These are phyloP conservation scores for Boletus subcaerulescens DNA, from an alignment of 768 basidiomycete genomes.

Conservation along the genomic window DNA sequence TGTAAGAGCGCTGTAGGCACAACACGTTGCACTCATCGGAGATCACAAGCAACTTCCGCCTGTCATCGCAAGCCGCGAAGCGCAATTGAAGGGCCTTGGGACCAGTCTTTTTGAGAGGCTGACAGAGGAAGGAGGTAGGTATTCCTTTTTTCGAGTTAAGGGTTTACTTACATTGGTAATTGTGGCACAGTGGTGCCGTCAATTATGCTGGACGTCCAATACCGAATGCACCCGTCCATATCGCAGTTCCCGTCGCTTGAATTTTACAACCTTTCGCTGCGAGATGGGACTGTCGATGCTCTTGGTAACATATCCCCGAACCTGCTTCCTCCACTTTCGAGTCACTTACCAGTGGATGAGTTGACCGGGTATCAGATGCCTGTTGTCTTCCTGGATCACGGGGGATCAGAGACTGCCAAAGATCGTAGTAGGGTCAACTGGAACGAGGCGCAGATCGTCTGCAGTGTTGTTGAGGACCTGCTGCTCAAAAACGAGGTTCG, in stretches of 20 bases:
- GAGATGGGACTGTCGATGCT: constrained; percentile 70
- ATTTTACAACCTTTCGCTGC: constrained; percentile 71
- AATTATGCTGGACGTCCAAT: constrained; percentile 92
- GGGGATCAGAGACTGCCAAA: constrained; percentile 60
- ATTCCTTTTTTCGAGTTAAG: neutral
- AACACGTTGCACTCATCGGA: constrained; percentile 87
- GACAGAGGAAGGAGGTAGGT: constrained; percentile 76
- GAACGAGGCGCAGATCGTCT: constrained; percentile 75
- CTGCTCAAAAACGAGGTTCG: constrained; percentile 69
- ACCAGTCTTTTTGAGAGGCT: constrained; percentile 87
- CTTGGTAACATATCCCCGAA: constrained; percentile 43
- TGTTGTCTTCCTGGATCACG: constrained; percentile 82
- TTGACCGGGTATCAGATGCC: constrained; percentile 46
- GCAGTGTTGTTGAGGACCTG: constrained; percentile 79
- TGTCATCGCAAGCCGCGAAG: constrained; percentile 76
- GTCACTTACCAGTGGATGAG: constrained; percentile 42
- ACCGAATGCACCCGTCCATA: constrained; percentile 92
- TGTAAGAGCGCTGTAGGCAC: constrained; percentile 47
- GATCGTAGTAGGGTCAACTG: constrained; percentile 76
- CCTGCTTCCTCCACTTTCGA: constrained; percentile 61
- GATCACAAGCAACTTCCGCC: constrained; percentile 96
- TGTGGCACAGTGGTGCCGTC: constrained; percentile 65
- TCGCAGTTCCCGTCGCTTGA: constrained; percentile 82
- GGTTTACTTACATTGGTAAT: constrained; percentile 7
- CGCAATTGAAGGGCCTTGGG: constrained; percentile 67